These are phyloP conservation scores for Arabis hirsuta DNA, from an alignment of 345 rosid genomes.

Conservation along the genomic window DNA sequence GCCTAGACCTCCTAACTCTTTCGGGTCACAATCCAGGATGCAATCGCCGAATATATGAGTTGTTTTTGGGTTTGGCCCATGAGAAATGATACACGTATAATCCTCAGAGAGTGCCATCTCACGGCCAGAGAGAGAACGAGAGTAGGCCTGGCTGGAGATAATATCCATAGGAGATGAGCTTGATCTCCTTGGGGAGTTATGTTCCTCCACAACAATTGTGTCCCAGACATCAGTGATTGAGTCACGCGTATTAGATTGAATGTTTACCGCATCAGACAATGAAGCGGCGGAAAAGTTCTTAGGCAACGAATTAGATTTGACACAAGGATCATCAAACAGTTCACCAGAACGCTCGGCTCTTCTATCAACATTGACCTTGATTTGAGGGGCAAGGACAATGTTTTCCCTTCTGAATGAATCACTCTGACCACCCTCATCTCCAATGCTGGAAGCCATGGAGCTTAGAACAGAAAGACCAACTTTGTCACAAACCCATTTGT, in stretches of 20 bases:
- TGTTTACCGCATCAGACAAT: conserved; percentile 29
- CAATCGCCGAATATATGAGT: conserved; percentile 65
- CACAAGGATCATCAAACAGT: conserved; percentile 31
- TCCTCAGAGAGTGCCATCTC: conserved; percentile 75
- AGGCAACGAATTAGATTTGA: conserved; percentile 54
- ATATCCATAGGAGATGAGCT: conserved; percentile 53
- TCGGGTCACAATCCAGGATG: conserved; percentile 59
- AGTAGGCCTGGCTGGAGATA: conserved; percentile 35
- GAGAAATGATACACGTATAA: conserved; percentile 69
- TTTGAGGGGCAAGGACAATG: conserved; percentile 58
- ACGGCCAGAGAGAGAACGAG: conserved; percentile 51
- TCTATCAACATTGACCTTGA: conserved; percentile 41
- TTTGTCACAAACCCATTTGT: conserved; percentile 54
- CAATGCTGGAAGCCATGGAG: conserved; percentile 32
- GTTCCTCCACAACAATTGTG: conserved; percentile 22
- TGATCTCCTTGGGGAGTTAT: conserved; percentile 41
- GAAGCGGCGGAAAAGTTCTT: conserved; percentile 45
- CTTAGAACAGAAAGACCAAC: conserved; percentile 65
- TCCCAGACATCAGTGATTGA: conserved; percentile 4
- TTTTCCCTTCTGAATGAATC: conserved; percentile 47
- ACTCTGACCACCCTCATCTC: not conserved
- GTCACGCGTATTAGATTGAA: conserved; percentile 14
- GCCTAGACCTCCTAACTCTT: conserved; percentile 45
- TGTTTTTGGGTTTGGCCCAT: conserved; percentile 69
- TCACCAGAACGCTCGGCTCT: not conserved